Conservation (phyloP, 345 rosid species). For the Syzygium aromaticum region DNA sequence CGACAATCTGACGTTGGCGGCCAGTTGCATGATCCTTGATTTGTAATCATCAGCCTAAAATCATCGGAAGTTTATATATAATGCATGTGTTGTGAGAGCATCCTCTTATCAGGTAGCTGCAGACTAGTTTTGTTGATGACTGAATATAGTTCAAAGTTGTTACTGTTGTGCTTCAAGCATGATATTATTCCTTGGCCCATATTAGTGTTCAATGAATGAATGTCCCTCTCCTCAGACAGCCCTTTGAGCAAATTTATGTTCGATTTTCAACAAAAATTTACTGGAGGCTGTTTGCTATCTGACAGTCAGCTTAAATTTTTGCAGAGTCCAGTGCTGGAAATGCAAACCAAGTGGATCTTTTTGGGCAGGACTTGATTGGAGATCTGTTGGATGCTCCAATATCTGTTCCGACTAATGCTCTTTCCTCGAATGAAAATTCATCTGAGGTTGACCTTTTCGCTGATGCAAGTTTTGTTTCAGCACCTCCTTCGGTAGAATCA, state of each 20-base stretch:
- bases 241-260: background rate
- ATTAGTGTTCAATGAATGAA: background rate
- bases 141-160: background rate
- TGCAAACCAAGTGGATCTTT: conserved; percentile 66
- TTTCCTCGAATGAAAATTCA: conserved; percentile 32
- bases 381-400: conserved; percentile 67
- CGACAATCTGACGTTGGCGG: background rate
- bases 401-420: conserved; percentile 26
- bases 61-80: background rate
- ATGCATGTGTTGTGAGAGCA: background rate
- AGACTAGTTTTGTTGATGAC: background rate
- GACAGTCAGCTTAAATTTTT: conserved; percentile 5
- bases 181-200: background rate
- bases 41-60: background rate
- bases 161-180: background rate
- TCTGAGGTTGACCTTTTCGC: conserved; percentile 83
- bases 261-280: background rate
- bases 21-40: background rate
- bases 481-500: conserved; percentile 41
- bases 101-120: background rate
- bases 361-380: conserved; percentile 69
- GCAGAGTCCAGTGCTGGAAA: conserved; percentile 58
- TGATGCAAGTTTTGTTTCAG: conserved; percentile 91
- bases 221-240: background rate
- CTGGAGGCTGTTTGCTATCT: background rate